Evolutionary conservation across 331 rosid genomes (phyloP), one percentile per base, ranked within the genome.

Genomic region (Phaseolus coccineus): DNA sequence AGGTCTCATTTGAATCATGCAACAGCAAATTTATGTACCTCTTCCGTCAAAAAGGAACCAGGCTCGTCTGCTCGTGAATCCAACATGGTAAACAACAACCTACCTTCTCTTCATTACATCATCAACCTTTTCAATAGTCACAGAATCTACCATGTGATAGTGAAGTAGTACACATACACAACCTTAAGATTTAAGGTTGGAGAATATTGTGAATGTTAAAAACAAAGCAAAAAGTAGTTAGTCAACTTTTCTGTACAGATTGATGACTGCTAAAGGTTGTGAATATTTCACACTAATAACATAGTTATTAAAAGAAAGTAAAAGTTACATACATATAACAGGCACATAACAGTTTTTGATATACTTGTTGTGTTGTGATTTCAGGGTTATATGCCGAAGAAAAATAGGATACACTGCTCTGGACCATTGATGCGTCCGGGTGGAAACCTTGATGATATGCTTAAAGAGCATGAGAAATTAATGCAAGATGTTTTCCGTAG

Each of bases 401-500:
- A 87, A 87, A 95, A 83, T 65, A 90, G 98, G 87, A 93, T 95
- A 55, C 91, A 95, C 68, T 89, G 77, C 85, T 95, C 99, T 15
- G 99, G 99, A 82, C 99, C 97, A 5, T 85, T 95, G 89, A 77
- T 95, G 71, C 87, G 96, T 5, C 82, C 88, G 0, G 94, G 98
- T 24, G 92, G 94, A 6, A 90, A 84, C 83, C 80, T 95, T 35
- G 99, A 95, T 25, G 98, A 95, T 82, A 90, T 95, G 97, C 88
- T 95, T 27, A 88, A 71, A 79, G 98, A 93, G 85, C 99, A 95
- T 25, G 99, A 95, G 77, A 87, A 88, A 69, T 88, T 91, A 81
- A 95, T 95, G 87, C 99, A 93, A 82, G 96, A 91, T 74, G 98
- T 96, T 33, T 92, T 93, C 51, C 94, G 99, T n/a, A 90, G 89